Conservation (phyloP, 169 alveolate species). For the Eimeria falciformis region DNA sequence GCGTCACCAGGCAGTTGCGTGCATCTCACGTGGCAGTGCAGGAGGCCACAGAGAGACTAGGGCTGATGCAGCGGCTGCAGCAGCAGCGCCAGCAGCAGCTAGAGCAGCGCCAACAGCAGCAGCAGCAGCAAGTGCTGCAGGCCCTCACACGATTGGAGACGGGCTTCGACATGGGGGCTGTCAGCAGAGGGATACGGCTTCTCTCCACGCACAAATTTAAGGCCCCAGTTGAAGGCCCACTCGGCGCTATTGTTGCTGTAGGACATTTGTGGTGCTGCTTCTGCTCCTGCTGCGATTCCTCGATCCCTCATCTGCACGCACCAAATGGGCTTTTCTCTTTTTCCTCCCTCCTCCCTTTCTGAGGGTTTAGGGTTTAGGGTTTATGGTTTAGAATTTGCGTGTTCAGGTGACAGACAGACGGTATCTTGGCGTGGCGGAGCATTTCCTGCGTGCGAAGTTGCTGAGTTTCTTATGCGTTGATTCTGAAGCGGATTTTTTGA, state of each 20-base stretch:
- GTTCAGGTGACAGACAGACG: not conserved
- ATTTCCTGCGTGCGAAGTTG: constrained; percentile 15
- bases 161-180: constrained; percentile 17
- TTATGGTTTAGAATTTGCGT: constrained; percentile 25
- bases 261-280: not conserved
- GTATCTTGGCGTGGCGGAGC: not conserved
- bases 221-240: not conserved
- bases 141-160: not conserved
- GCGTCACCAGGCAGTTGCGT: constrained; percentile 8
- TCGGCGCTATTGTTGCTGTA: constrained; percentile 28
- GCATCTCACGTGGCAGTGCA: constrained; percentile 6
- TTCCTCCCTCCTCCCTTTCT: no score
- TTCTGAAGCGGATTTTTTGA: not conserved
- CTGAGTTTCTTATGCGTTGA: constrained; percentile 14
- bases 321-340: no score
- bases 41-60: not conserved
- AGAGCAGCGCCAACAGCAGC: constrained; percentile 10
- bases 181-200: not conserved
- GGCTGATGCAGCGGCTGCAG: constrained; percentile 26
- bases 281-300: constrained; percentile 8
- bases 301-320: no score
- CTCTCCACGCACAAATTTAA: not conserved
- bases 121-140: constrained; percentile 34
- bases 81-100: constrained; percentile 30
- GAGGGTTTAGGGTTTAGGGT: constrained; percentile 42